These are phyloP conservation scores for Fusarium tanahbumbuense DNA, from an alignment of 2,329 filamentous ascomycete species.

Conservation along the genomic window DNA sequence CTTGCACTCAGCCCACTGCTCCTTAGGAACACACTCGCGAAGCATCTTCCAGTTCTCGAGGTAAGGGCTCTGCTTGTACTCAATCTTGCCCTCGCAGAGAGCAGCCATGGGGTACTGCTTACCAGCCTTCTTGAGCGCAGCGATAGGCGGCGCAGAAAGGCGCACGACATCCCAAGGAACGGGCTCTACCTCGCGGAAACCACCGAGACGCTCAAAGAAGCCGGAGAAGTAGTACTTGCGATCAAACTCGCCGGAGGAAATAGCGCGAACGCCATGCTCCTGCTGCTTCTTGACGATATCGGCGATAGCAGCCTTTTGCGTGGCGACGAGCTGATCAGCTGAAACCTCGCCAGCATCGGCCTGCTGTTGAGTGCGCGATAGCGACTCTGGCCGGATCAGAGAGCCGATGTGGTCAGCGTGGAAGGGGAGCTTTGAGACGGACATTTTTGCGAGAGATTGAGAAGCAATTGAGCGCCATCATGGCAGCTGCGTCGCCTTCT, in stretches of 20 bases:
- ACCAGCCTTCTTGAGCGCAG: conserved; percentile 53
- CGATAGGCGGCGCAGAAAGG: conserved; percentile 54
- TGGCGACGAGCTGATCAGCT: conserved; percentile 59
- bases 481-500: conserved; percentile 12
- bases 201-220: conserved; percentile 60
- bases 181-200: conserved; percentile 54
- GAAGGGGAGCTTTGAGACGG: conserved; percentile 62
- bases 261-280: conserved; percentile 69
- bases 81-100: conserved; percentile 58
- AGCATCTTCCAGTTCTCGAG: conserved; percentile 58
- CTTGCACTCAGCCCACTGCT: conserved; percentile 73
- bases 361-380: conserved; percentile 64
- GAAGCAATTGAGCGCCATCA: conserved; percentile 22
- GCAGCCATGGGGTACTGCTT: conserved; percentile 55
- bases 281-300: conserved; percentile 74
- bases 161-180: conserved; percentile 54
- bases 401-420: conserved; percentile 80
- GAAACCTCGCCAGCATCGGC: conserved; percentile 61
- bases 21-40: conserved; percentile 61
- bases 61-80: conserved; percentile 55
- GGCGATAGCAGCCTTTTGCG: conserved; percentile 72
- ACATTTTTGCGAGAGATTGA: conserved; percentile 35
- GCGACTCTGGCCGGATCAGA: conserved; percentile 71
- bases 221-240: conserved; percentile 62
- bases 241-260: conserved; percentile 77